Percentiles rank a stretch among this genome's conserved stretches.
Conservation (phyloP, 352 stramenopile genomes). For the Phytophthora hybrid region DNA sequence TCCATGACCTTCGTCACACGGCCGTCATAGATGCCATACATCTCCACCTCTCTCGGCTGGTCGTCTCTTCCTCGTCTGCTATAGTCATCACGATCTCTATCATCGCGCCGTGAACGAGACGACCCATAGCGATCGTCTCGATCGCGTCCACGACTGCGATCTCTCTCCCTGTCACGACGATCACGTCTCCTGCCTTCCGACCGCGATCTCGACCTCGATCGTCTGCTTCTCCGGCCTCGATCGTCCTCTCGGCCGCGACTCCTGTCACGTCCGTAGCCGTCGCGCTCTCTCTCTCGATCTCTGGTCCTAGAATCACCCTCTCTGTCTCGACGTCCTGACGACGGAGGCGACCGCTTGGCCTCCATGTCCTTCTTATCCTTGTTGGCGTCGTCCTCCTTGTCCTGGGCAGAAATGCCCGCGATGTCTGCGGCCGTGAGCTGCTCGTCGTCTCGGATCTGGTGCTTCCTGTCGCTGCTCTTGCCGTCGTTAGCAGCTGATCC, state of each 20-base stretch:
- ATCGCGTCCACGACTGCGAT: conserved; percentile 40
- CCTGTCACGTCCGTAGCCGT: conserved; percentile 38
- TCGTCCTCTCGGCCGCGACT: conserved; percentile 39
- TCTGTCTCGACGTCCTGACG: conserved; percentile 8
- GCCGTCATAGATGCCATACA: conserved; percentile 97
- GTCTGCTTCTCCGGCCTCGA: conserved; percentile 37
- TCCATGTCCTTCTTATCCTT: neutral
- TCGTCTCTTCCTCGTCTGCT: conserved; percentile 34
- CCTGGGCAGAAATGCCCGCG: conserved; percentile 42
- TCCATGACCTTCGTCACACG: conserved; percentile 96
- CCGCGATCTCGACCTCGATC: conserved; percentile 54
- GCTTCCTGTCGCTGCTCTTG: conserved; percentile 34
- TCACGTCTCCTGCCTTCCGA: conserved; percentile 34
- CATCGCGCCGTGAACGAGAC: conserved; percentile 40
- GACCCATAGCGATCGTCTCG: conserved; percentile 36
- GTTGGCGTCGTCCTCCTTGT: conserved; percentile 36
- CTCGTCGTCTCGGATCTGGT: conserved; percentile 68
- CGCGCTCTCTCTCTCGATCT: conserved; percentile 27
- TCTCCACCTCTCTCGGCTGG: conserved; percentile 61
- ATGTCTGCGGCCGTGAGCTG: conserved; percentile 79
- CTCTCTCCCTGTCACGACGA: conserved; percentile 34
- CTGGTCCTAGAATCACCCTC: conserved; percentile 30
- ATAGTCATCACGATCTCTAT: conserved; percentile 43
- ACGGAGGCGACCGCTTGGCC: conserved; percentile 9
- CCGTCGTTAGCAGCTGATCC: neutral